Conservation (phyloP, 768 basidiomycete species). For the Russula ochroleuca region DNA sequence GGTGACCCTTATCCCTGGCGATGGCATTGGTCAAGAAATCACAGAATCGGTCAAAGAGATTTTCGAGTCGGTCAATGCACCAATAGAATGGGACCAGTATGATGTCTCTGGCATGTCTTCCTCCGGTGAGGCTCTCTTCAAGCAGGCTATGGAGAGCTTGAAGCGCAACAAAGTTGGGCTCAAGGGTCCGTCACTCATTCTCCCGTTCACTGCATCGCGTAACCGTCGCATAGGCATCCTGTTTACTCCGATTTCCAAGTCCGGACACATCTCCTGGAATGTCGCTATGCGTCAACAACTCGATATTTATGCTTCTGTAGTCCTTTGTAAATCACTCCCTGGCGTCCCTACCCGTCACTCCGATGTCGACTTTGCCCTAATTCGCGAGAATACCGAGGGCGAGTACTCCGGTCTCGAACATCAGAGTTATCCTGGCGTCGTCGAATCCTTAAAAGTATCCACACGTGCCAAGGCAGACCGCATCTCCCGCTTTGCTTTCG, state of each 20-base stretch:
- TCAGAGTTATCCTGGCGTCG: conserved; percentile 96
- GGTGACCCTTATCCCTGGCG: conserved; percentile 97
- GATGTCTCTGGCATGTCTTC: conserved; percentile 96
- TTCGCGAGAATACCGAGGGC: conserved; percentile 99
- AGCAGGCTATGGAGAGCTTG: conserved; percentile 95
- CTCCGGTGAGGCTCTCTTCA: conserved; percentile 91
- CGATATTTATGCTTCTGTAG: conserved; percentile 98
- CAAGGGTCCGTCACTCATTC: conserved; percentile 63
- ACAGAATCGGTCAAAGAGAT: conserved; percentile 99
- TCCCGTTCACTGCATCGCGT: background rate
- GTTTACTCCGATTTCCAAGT: conserved; percentile 95
- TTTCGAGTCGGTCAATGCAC: conserved; percentile 94
- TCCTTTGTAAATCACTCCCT: conserved; percentile 95
- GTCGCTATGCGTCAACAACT: conserved; percentile 99
- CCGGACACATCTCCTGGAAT: conserved; percentile 98
- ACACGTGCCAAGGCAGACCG: conserved; percentile 94
- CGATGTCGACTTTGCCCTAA: conserved; percentile 98
- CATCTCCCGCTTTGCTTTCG: conserved; percentile 95
- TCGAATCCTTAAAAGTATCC: conserved; percentile 96
- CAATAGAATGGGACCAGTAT: conserved; percentile 99
- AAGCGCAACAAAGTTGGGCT: conserved; percentile 96
- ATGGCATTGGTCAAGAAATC: conserved; percentile 96
- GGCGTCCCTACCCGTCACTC: conserved; percentile 94
- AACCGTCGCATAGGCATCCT: conserved; percentile 69
- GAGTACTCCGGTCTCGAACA: conserved; percentile 99